phyloP scores from a whole-genome alignment of 2,329 filamentous ascomycete genomes.

The Fusarium mangiferae region DNA sequence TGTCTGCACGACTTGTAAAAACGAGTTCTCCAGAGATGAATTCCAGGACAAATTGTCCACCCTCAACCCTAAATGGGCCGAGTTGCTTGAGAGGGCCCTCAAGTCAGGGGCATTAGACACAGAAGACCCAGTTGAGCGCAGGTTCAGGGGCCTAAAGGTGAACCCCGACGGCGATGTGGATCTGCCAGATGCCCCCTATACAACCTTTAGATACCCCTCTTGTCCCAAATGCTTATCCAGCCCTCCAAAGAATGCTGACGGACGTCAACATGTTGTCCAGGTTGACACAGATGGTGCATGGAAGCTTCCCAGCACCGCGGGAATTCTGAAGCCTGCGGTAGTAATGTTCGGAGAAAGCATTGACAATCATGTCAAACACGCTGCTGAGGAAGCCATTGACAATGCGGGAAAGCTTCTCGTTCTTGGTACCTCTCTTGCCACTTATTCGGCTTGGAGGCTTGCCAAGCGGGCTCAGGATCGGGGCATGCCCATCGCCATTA shows the following conservation, averaged over 20 bases:
- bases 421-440: conserved; percentile 89
- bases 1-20: conserved; percentile 82
- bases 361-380: conserved; percentile 71
- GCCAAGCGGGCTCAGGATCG: conserved; percentile 84
- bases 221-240: conserved; percentile 81
- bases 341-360: conserved; percentile 98
- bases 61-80: conserved; percentile 88
- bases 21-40: conserved; percentile 73
- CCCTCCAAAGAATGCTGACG: conserved; percentile 67
- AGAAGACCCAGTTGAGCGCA: conserved; percentile 77
- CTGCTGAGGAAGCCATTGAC: conserved; percentile 84
- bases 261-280: conserved; percentile 67
- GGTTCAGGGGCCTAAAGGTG: conserved; percentile 76
- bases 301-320: conserved; percentile 72
- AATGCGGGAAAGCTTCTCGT: conserved; percentile 79
- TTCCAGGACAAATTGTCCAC: conserved; percentile 81
- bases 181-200: conserved; percentile 85
- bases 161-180: conserved; percentile 98
- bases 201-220: conserved; percentile 88
- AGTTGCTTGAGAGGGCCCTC: conserved; percentile 77
- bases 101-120: conserved; percentile 80
- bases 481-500: conserved; percentile 84
- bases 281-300: conserved; percentile 86
- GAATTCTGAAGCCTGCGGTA: conserved; percentile 90
- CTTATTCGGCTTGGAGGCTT: conserved; percentile 93